Percentiles rank a stretch among this genome's conserved stretches.
phyloP scores from a whole-genome alignment of 179 eudicot genomes.

The Nepenthes alata region DNA sequence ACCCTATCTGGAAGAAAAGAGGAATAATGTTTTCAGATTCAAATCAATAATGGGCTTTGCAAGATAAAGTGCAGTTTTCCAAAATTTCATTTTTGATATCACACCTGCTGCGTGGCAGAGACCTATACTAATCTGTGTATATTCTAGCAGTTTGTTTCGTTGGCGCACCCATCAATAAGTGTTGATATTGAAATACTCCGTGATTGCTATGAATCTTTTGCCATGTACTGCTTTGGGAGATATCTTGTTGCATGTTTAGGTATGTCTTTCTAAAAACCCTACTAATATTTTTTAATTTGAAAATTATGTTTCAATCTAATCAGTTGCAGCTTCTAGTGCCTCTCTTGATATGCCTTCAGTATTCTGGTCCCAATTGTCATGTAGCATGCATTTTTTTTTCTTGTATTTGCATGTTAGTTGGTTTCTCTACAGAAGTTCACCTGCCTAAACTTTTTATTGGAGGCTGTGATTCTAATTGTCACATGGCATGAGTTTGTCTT shows the following conservation, averaged over 20 bases:
- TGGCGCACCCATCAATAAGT: slow-evolving; percentile 77
- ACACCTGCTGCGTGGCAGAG: no score
- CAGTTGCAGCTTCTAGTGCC: background rate
- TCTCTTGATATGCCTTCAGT: background rate
- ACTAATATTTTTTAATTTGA: slow-evolving; percentile 2
- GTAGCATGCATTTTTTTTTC: background rate
- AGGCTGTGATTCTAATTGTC: no score
- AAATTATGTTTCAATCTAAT: background rate
- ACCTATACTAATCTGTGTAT: background rate
- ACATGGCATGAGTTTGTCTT: no score
- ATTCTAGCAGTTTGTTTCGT: slow-evolving; percentile 66
- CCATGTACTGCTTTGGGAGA: slow-evolving; percentile 99
- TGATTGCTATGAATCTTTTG: slow-evolving; percentile 97
- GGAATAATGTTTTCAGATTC: no score
- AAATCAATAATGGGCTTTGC: no score
- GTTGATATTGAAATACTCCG: slow-evolving; percentile 86
- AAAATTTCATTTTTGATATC: no score
- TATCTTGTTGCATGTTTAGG: slow-evolving; percentile 95
- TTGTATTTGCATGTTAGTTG: no score
- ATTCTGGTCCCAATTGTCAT: background rate
- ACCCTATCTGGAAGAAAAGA: no score
- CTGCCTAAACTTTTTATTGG: no score
- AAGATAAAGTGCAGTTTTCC: no score
- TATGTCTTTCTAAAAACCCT: slow-evolving; percentile 23
- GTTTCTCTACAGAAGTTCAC: no score